These are phyloP conservation scores for Suillus fuscotomentosus DNA, from an alignment of 768 basidiomycete genomes.

Conservation along the genomic window DNA sequence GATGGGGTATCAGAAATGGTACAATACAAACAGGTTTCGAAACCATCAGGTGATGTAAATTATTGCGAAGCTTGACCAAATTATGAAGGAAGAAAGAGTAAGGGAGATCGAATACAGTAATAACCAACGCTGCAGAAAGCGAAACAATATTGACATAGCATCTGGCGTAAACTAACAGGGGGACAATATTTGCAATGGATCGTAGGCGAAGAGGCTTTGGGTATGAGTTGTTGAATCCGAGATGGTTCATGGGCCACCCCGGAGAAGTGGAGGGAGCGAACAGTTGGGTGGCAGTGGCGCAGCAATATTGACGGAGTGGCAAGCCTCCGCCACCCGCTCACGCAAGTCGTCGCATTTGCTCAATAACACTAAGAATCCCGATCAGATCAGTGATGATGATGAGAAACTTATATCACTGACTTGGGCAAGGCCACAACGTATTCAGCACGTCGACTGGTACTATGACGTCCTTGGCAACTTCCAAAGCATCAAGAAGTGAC, in stretches of 20 bases:
- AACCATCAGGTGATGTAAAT: neutral
- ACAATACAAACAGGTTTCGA: conserved; percentile 4
- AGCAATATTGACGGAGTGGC: conserved; percentile 39
- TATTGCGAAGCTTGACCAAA: neutral
- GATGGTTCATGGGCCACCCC: conserved; percentile 21
- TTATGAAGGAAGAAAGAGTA: conserved; percentile 6
- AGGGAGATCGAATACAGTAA: conserved; percentile 22
- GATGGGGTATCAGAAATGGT: conserved; percentile 7
- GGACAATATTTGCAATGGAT: conserved; percentile 15
- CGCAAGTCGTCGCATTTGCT: conserved; percentile 48
- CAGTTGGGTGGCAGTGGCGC: conserved; percentile 39
- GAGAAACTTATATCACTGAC: conserved; percentile 28
- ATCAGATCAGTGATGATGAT: neutral
- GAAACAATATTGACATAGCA: conserved; percentile 25
- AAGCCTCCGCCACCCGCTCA: conserved; percentile 48
- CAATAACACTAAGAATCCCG: conserved; percentile 40
- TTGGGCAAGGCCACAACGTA: conserved; percentile 62
- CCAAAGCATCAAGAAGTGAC: conserved; percentile 54
- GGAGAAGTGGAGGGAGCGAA: conserved; percentile 35
- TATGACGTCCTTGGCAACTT: conserved; percentile 65
- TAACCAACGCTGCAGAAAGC: conserved; percentile 28
- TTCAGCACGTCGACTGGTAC: conserved; percentile 65
- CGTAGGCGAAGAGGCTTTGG: neutral
- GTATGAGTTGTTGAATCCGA: neutral
- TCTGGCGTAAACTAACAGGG: conserved; percentile 26